phyloP scores from a whole-genome alignment of 345 rosid species.

The Eucalyptus urophylla region DNA sequence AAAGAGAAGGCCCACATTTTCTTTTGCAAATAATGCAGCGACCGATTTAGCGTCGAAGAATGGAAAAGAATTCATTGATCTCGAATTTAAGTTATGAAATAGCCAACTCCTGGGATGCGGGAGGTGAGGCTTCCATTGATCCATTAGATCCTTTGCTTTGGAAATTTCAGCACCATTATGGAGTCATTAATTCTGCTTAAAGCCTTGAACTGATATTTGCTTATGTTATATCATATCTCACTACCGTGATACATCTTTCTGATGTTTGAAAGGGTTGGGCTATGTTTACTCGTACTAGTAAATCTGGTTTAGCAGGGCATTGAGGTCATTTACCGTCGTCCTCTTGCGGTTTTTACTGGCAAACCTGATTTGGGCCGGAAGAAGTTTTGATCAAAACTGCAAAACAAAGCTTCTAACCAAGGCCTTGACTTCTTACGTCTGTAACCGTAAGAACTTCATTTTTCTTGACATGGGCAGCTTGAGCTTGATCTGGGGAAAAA shows the following conservation, averaged over 20 bases:
- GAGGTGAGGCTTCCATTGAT: neutral
- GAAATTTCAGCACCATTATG: neutral
- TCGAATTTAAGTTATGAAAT: neutral
- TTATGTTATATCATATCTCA: neutral
- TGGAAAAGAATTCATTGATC: neutral
- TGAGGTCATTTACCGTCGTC: neutral
- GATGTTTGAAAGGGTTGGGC: neutral
- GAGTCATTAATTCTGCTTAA: neutral
- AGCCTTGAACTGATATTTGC: neutral
- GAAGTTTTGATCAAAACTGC: neutral
- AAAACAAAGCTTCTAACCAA: neutral
- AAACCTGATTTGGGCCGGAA: neutral
- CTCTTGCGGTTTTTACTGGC: neutral
- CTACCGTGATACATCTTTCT: neutral
- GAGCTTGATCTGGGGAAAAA: neutral
- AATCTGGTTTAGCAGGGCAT: neutral
- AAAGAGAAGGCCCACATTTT: neutral
- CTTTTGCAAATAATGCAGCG: neutral
- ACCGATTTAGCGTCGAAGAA: neutral
- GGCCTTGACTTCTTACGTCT: neutral
- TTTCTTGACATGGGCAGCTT: neutral
- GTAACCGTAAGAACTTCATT: neutral
- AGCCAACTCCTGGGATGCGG: neutral
- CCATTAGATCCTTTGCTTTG: neutral
- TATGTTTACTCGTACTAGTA: neutral